Evolutionary conservation across 1,139 yeast species (phyloP), one percentile per base, ranked within the genome.

Genomic region (Zygosaccharomyces sapae): DNA sequence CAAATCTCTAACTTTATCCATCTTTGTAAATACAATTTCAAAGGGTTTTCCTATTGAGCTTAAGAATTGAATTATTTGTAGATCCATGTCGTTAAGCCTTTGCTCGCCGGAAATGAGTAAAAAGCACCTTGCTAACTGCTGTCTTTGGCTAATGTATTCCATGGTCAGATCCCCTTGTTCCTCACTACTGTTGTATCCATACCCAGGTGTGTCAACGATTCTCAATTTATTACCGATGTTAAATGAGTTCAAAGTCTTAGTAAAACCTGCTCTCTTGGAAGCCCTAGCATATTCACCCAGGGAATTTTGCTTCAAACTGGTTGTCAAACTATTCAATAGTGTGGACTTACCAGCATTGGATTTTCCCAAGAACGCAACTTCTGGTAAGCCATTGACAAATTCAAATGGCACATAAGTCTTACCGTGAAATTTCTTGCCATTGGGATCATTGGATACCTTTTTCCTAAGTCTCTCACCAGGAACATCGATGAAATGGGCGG

Each of bases 321-420:
- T 60, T 9, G 73, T 56, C 6, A 82, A 54, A 13, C 76, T 77
- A 57, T 86, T 85, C 35, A 88, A 69, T 34, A 88, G 65, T 0
- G 94, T 80, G 0, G 95, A 86, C 61, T 88, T 88, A 0, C 97
- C 97, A 1, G 81, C 88, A 58, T 88, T 88, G 43, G 95, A 83
- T 54, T 86, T 77, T 0, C 96, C 96, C 45, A 88, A 60, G 37
- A 88, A 72, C 5, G 84, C 70, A 2, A 87, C 78, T 58, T 87
- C 95, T 0, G 95, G 95, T 7, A 74, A 52, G 4, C 66, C 67
- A 36, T 56, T 60, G 9, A 59, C 50, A 16, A 58, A 40, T 30
- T 57, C 56, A 39, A 55, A 59, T 1, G 64, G 61, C 2, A 58
- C 55, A 13, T 50, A 46, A 1, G 64, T 60, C 37, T 55, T 58